Base-by-base conservation (phyloP, 192 early-diverging fungal genomes). In the Coemansia sp. region DNA sequence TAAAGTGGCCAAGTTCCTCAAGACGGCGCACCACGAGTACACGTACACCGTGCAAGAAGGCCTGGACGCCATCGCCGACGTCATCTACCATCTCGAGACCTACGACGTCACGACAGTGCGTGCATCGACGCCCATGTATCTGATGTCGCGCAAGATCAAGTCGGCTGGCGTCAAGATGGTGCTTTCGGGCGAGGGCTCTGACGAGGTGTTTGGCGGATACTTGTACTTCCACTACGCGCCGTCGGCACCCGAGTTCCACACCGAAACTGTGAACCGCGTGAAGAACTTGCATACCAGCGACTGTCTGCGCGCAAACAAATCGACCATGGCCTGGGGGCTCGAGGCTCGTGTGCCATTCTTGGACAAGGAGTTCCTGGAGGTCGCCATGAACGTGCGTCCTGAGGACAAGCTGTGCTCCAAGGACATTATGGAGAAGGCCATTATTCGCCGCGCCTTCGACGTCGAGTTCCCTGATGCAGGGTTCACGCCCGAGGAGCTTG, bases 111-210 rank as follows among this genome's bases (percentile, higher is more conserved):
- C 97, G 29, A 98, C 97, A 27, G 86, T 98, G 66, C 89, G 97
- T 48, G 97, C 97, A 3, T 94, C 92, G 22, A 98, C 97, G n/a
- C 97, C 97, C 59, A 98, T 98, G 97, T 98, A 97, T 82, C 86
- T 98, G 38, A 81, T 98, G 45, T 94, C 92, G 61, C 89, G 97
- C 64, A 96, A 95, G 85, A 96, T 98, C 87, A 98, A 95, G 79
- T 92, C 94, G 37, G 94, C 93, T 71, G 95, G 97, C 41, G 97
- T 98, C 78, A 98, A 98, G 88, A 98, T 98, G 97, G 97, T 98
- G 9, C 84, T 98, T 13, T 92, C 89, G 64, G 97, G 97, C 53
- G 97, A 98, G 75, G 97, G 97, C 56, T 81, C 89, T 49, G 97
- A 98, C 73, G 97, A 98, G 83, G 89, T 98, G 20, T 93, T 95